Base-by-base conservation (phyloP, 495 filamentous ascomycete genomes). In the Annulohypoxylon bovei region DNA sequence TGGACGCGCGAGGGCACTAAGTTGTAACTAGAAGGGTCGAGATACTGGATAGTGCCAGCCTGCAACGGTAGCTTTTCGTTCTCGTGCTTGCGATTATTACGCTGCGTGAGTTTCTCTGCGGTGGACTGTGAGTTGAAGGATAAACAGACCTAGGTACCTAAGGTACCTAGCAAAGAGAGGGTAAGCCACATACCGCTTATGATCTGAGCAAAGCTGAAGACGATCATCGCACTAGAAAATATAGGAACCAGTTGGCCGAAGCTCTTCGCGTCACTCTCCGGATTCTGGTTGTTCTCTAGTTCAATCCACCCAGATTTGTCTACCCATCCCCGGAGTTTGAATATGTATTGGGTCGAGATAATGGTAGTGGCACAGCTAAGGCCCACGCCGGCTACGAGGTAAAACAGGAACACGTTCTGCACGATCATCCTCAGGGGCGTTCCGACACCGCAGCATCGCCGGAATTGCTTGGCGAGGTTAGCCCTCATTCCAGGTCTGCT, bases 241-340 rank as follows among this genome's bases (percentile, higher is more conserved):
- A 79, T 71, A 22, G 78, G 78, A 18, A 80, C 76, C 25, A 80
- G 74, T 62, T 80, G 78, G 12, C 78, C 77, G 11, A 80, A 80
- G n/a, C 73, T 73, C 18, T 70, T 75, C 4, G 75, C 59, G 32
- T 80, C 78, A 39, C 78, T 71, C 55, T 80, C 78, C 20, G 70
- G 49, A 49, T 74, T 78, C 40, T 60, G 30, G 23, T 42, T 46
- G 25, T 74, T 67, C 7, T 63, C 58, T 11, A 22, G 27, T 16
- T 33, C 4, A 16, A 80, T 46, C 78, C 78, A 80, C 27, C 72
- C 71, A 4, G 77, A 78, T 0, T 40, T 59, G 25, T 77, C 54
- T 3, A 77, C 72, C 78, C 78, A 80, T 25, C 6, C 8, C 3
- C 78, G 73, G 42, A 80, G 70, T 28, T 40, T 20, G 6, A 61